Evolutionary conservation across 441 rosid genomes (phyloP).

Genomic region (Oxalis stricta): DNA sequence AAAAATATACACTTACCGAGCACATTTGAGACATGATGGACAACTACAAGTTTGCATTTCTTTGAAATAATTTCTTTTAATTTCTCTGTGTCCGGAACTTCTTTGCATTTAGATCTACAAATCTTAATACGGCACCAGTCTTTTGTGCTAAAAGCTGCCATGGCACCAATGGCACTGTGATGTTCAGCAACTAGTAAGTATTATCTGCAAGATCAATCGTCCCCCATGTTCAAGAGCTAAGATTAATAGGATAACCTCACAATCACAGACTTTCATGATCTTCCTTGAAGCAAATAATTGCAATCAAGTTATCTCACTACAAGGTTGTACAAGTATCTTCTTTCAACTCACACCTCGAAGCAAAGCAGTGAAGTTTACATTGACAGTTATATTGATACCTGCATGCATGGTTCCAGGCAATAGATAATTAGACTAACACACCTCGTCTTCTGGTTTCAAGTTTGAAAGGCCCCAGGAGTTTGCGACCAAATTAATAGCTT

Average conservation of each 20-base stretch:
- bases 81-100: conserved; percentile 43
- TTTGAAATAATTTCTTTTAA: conserved; percentile 41
- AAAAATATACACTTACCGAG: conserved; percentile 34
- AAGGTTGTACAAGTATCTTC: too few relatives aligned
- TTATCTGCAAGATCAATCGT: conserved; percentile 29
- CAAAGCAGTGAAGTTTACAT: too few relatives aligned
- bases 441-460: conserved; percentile 73
- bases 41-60: conserved; percentile 64
- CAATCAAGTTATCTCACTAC: too few relatives aligned
- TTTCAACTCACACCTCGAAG: too few relatives aligned
- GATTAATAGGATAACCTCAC: too few relatives aligned
- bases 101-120: conserved; percentile 47
- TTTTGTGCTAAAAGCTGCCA: conserved; percentile 80
- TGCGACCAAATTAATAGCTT: conserved; percentile 88
- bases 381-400: too few relatives aligned
- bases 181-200: conserved; percentile 78
- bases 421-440: conserved; percentile 11
- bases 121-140: conserved; percentile 66
- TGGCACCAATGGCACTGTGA: conserved; percentile 86
- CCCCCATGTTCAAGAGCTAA: background rate
- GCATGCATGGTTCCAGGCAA: too few relatives aligned
- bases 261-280: too few relatives aligned
- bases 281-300: too few relatives aligned
- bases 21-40: conserved; percentile 78
- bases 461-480: conserved; percentile 72